A percentile compares a stretch with the other conserved stretches of the same genome.
Evolutionary conservation across 1,139 yeast species (phyloP).

Genomic region (Trichomonascaceae sp.): DNA sequence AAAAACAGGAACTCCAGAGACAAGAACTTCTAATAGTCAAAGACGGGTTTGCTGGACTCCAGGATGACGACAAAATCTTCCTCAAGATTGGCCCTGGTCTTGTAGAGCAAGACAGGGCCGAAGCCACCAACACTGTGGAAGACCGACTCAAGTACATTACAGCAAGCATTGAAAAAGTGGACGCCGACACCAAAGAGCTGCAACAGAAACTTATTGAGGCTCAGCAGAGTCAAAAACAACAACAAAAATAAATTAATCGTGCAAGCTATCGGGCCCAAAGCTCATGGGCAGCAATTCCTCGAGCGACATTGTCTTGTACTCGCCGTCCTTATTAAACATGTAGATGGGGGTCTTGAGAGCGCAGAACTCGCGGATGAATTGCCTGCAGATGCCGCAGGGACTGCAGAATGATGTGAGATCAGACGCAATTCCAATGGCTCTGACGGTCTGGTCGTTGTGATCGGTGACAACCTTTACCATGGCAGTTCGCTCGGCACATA

Average conservation of each 20-base stretch:
- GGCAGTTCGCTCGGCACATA: constrained; percentile 87
- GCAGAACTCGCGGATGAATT: constrained; percentile 68
- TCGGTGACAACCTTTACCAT: constrained; percentile 50
- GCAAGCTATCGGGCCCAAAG: constrained; percentile 78
- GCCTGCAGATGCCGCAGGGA: constrained; percentile 95
- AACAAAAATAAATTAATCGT: too few species aligned
- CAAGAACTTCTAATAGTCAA: constrained; percentile 92
- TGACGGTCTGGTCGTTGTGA: constrained; percentile 35
- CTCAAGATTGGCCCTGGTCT: constrained; percentile 88
- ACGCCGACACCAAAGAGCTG: constrained; percentile 20
- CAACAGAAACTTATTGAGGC: constrained; percentile 22
- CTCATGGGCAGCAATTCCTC: constrained; percentile 63
- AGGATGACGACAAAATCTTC: constrained; percentile 58
- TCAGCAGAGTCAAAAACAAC: too few species aligned
- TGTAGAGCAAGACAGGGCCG: constrained; percentile 72
- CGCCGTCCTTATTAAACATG: constrained; percentile 18
- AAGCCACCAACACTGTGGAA: constrained; percentile 69
- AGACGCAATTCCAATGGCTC: constrained; percentile 60
- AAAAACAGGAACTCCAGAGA: constrained; percentile 46
- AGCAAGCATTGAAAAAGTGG: constrained; percentile 20
- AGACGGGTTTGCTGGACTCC: constrained; percentile 48
- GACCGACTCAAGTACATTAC: constrained; percentile 82
- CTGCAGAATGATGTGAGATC: constrained; percentile 49
- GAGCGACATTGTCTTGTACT: constrained; percentile 31
- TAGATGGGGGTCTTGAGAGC: constrained; percentile 19